Percentiles rank a stretch among this genome's conserved stretches.
phyloP scores from a whole-genome alignment of 2,329 filamentous ascomycete genomes.

The Canariomyces notabilis region DNA sequence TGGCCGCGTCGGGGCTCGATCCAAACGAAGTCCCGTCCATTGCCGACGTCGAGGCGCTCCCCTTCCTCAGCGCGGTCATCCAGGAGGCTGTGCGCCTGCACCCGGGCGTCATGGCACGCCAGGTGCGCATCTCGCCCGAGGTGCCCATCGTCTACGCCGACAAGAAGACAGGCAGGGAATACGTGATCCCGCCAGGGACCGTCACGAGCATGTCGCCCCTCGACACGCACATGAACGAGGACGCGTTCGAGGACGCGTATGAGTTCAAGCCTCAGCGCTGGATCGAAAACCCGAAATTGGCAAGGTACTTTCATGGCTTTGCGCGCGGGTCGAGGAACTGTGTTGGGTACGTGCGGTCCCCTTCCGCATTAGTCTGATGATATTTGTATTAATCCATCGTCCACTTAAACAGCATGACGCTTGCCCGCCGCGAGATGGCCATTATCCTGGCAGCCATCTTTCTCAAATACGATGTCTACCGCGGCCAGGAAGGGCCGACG shows the following conservation, averaged over 20 bases:
- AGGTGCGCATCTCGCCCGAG: constrained; percentile 29
- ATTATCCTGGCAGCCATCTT: constrained; percentile 24
- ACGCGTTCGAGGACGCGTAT: constrained; percentile 21
- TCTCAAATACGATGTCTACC: constrained; percentile 24
- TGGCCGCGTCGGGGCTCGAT: constrained; percentile 19
- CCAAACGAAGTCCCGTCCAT: constrained; percentile 9
- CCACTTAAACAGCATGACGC: constrained; percentile 17
- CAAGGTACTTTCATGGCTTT: constrained; percentile 14
- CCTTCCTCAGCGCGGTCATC: constrained; percentile 31
- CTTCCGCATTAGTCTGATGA: background rate
- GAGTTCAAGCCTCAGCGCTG: constrained; percentile 26
- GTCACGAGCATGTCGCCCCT: constrained; percentile 23
- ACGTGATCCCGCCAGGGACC: constrained; percentile 21
- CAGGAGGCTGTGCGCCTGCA: constrained; percentile 35
- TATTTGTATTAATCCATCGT: too few relatives aligned
- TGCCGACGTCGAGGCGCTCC: constrained; percentile 27
- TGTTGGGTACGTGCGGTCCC: constrained; percentile 22
- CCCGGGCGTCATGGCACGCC: constrained; percentile 31
- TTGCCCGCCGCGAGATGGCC: constrained; percentile 26
- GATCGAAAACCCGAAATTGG: constrained; percentile 25
- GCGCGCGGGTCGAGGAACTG: constrained; percentile 25
- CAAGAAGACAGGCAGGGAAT: constrained; percentile 12
- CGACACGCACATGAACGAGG: constrained; percentile 22
- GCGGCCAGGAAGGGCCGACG: constrained; percentile 25
- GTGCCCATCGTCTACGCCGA: constrained; percentile 25